phyloP scores from a whole-genome alignment of 2,329 filamentous ascomycete species.

The Cladosporium sp. region DNA sequence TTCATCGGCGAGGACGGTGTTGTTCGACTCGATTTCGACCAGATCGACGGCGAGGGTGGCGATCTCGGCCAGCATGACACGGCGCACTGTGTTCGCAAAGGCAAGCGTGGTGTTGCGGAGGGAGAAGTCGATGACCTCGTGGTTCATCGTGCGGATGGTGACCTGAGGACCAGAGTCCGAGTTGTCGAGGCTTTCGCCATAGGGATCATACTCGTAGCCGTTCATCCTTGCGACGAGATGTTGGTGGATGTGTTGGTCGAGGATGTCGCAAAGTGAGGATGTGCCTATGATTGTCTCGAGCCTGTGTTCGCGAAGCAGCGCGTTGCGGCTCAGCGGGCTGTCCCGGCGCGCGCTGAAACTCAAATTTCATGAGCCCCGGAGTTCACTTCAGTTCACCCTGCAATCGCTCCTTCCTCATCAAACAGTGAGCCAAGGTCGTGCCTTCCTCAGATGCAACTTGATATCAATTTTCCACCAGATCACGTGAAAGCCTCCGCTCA shows the following conservation, averaged over 20 bases:
- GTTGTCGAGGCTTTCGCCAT: constrained; percentile 39
- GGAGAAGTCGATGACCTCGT: constrained; percentile 84
- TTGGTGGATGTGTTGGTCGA: not conserved
- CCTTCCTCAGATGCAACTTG: not conserved
- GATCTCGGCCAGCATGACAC: constrained; percentile 89
- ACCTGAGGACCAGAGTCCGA: constrained; percentile 51
- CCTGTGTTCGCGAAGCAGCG: constrained; percentile 8
- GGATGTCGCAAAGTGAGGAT: constrained; percentile 2
- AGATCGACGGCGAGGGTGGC: constrained; percentile 93
- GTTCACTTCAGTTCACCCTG: not conserved
- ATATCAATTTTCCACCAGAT: not conserved
- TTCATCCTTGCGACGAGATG: constrained; percentile 4
- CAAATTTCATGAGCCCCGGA: not conserved
- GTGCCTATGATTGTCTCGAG: not conserved
- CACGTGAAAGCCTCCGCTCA: not conserved
- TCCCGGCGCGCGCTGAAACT: not conserved
- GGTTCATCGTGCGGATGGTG: constrained; percentile 59
- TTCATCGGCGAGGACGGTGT: constrained; percentile 93
- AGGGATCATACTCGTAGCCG: constrained; percentile 28
- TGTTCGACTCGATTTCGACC: constrained; percentile 90
- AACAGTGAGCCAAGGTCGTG: not conserved
- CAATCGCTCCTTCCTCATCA: not conserved
- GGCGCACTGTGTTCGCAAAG: constrained; percentile 89
- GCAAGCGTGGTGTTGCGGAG: constrained; percentile 85
- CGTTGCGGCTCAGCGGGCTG: not conserved